Conservation (phyloP, 139 green algal species). For the Coccomyxa sp. region DNA sequence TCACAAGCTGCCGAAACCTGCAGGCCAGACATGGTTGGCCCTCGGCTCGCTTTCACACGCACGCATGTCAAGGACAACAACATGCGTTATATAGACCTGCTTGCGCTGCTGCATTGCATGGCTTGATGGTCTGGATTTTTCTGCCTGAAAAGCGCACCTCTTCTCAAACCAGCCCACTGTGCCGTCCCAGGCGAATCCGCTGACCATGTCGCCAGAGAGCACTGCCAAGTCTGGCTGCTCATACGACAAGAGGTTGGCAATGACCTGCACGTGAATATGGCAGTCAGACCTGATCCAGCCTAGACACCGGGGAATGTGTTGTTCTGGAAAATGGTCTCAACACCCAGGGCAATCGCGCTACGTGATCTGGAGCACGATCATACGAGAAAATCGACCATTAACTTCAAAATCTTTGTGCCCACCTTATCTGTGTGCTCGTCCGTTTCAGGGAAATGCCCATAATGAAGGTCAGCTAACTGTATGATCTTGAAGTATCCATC, state of each 20-base stretch:
- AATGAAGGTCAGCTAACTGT: constrained; percentile 38
- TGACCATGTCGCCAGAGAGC: constrained; percentile 37
- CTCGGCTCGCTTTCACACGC: neutral
- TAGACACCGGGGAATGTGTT: no score
- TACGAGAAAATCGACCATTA: neutral
- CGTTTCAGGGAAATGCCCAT: constrained; percentile 18
- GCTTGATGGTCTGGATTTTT: no score
- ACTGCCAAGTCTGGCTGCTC: constrained; percentile 32
- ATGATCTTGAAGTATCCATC: constrained; percentile 32
- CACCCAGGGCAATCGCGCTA: no score
- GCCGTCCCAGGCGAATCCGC: constrained; percentile 17
- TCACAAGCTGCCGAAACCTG: constrained; percentile 17
- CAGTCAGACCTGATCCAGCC: no score
- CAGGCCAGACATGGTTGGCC: neutral
- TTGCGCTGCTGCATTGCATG: no score
- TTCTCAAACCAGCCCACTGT: constrained; percentile 19
- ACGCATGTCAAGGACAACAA: neutral
- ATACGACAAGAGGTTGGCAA: neutral
- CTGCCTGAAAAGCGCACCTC: neutral
- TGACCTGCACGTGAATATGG: neutral
- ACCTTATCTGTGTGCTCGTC: neutral
- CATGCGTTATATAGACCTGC: neutral
- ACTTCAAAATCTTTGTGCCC: neutral
- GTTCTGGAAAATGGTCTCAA: no score
- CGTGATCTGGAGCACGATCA: neutral